Base-by-base conservation (phyloP, 345 rosid species). In the Noccaea bulbosa region DNA sequence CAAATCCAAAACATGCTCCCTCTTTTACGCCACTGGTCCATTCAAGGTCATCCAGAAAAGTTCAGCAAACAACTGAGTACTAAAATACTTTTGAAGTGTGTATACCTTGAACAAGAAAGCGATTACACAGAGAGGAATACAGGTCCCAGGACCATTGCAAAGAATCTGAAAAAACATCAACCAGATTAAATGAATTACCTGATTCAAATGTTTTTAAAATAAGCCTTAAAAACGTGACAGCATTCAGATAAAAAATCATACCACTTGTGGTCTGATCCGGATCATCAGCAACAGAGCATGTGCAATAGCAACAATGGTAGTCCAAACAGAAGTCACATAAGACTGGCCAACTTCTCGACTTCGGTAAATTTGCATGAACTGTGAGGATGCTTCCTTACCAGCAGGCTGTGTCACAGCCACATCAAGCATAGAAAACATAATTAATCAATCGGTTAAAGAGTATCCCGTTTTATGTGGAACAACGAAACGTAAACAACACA, bases 341-440 rank as follows among this genome's bases (percentile, higher is more conserved):
- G 96, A 91, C 67, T 91, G 98, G 54, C 98, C 99, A 67, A 91
- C 99, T 83, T 94, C 98, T 70, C 99, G 82, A 74, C 98, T 94
- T 76, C 96, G 88, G 67, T 87, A 88, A 50, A 91, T 89, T 79
- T 85, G 92, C 86, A 82, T 76, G 64, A 81, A 88, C 80, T 80
- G 77, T n/a, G 80, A 81, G 6, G 83, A 54, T 27, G 16, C 55
- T 51, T 64, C 79, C 70, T 74, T 83, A 24, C 45, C 15, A 33
- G 38, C 85, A 61, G 17, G 66, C 93, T 85, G 80, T 34, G 10
- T 12, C 66, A 58, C 43, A 59, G 27, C 33, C 62, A 43, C 8
- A 51, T 22, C 48, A 41, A 74, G 35, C 48, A 57, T 59, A 69
- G 30, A 44, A 47, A 60, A 53, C 38, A 62, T 7, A 34, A 73